Evolutionary conservation across 1,139 yeast genomes (phyloP), one percentile per base, ranked within the genome.

Genomic region (Kluyveromyces marxianus): DNA sequence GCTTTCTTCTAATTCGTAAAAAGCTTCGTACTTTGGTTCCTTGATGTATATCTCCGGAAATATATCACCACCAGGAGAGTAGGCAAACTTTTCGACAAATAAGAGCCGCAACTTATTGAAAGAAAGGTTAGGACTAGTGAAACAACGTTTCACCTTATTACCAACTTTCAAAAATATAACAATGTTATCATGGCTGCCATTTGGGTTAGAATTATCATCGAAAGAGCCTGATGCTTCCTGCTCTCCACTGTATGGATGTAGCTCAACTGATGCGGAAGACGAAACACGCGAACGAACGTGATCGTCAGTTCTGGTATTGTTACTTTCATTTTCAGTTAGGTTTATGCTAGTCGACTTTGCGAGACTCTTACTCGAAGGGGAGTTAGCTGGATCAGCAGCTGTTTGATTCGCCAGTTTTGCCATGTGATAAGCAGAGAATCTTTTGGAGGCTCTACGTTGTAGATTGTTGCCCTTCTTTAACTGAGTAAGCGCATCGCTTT

Each of bases 401-500:
- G 72, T 69, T 53, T 69, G 71, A 53, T 77, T 81, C 0, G 89
- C 74, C 26, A 86, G 72, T 56, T 84, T 86, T 1, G 95, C 90
- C 66, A 83, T 85, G 59, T 92, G 97, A 53, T 89, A 92, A 0
- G 97, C 96, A 27, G 96, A 87, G 60, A 84, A 92, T 49, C 98
- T 70, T 46, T 64, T 64, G 25, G 97, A 89, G 0, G 98, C 98
- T 50, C 97, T 76, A 53, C 98, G 75, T 66, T 85, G 95, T 39
- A 92, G 68, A 1, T 85, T 83, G 48, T 84, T 86, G 2, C 90
- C 87, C 41, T 82, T 79, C 57, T 89, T 96, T 25, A 90, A 70
- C 54, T 86, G 88, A 0, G 81, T 72, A 28, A 89, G 69, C 0
- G 96, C 89, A 54, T 81, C 83, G 37, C 67, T 63, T 41, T 51